Evolutionary conservation across 257 asterid species (phyloP).

Genomic region (Ocimum tenuiflorum): DNA sequence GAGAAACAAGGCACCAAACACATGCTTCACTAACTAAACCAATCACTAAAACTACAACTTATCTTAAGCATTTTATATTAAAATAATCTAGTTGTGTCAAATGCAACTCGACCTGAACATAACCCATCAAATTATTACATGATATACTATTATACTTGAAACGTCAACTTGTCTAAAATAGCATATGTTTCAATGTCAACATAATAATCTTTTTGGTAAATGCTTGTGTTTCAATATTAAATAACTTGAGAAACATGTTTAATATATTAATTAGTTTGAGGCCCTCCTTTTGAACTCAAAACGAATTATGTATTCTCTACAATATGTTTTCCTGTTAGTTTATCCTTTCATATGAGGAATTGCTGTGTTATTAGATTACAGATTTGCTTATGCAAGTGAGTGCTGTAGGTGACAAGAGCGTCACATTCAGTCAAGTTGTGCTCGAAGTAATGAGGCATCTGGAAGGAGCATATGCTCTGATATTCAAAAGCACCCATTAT

Average conservation of each 20-base stretch:
- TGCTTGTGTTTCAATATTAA: no score
- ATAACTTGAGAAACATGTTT: no score
- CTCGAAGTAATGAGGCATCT: slow-evolving; percentile 96
- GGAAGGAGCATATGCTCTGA: slow-evolving; percentile 99
- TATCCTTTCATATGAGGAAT: neutral
- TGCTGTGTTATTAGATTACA: neutral
- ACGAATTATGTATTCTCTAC: neutral
- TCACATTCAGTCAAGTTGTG: slow-evolving; percentile 91
- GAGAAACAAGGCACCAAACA: neutral
- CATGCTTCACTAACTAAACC: neutral
- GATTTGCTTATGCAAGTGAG: slow-evolving; percentile 7
- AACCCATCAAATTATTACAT: no score
- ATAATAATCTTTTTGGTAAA: no score
- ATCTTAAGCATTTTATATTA: neutral
- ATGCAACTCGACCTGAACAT: no score
- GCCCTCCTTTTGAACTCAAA: neutral
- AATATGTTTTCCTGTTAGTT: neutral
- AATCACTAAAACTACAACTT: neutral
- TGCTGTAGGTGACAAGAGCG: slow-evolving; percentile 59
- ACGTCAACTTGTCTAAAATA: no score
- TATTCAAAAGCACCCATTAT: slow-evolving; percentile 83
- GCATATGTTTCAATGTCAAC: no score
- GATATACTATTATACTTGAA: no score
- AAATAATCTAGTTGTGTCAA: neutral
- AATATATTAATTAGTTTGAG: neutral